These are phyloP conservation scores for Scedosporium aurantiacum DNA, from an alignment of 2,329 filamentous ascomycete species.

Conservation along the genomic window DNA sequence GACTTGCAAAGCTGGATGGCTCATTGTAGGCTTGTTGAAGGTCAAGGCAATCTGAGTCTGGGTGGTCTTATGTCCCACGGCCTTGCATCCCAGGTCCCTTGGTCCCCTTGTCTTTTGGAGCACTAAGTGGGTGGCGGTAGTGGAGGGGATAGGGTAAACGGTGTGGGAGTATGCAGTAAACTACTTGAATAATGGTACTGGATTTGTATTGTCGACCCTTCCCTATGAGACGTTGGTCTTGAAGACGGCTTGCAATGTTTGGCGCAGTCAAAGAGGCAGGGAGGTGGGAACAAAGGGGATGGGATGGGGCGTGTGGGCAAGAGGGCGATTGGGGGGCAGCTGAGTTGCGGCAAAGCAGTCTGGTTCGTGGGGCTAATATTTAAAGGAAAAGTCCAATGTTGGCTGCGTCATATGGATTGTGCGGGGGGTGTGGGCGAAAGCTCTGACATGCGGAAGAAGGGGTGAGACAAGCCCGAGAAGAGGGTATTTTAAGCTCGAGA, in stretches of 20 bases:
- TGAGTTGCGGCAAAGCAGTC: not conserved
- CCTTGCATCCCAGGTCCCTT: no score
- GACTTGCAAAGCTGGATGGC: not conserved
- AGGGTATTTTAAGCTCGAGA: conserved; percentile 1
- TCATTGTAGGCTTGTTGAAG: not conserved
- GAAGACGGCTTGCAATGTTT: not conserved
- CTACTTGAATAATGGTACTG: no score
- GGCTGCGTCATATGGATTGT: not conserved
- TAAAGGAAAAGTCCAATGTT: not conserved
- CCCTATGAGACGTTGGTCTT: not conserved
- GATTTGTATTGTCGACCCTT: not conserved
- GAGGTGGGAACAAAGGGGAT: not conserved
- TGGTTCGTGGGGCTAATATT: not conserved
- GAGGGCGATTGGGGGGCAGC: not conserved
- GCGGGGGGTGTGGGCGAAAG: not conserved
- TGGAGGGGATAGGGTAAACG: no score
- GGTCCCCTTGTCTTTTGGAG: no score
- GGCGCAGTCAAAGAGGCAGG: not conserved
- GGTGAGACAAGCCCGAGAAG: not conserved
- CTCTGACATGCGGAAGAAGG: not conserved
- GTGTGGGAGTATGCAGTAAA: no score
- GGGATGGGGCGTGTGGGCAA: not conserved
- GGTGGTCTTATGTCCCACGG: no score
- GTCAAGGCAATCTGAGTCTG: not conserved
- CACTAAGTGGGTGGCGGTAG: no score